Evolutionary conservation across 495 filamentous ascomycete genomes (phyloP).

Genomic region (Penicillium tannophilum): DNA sequence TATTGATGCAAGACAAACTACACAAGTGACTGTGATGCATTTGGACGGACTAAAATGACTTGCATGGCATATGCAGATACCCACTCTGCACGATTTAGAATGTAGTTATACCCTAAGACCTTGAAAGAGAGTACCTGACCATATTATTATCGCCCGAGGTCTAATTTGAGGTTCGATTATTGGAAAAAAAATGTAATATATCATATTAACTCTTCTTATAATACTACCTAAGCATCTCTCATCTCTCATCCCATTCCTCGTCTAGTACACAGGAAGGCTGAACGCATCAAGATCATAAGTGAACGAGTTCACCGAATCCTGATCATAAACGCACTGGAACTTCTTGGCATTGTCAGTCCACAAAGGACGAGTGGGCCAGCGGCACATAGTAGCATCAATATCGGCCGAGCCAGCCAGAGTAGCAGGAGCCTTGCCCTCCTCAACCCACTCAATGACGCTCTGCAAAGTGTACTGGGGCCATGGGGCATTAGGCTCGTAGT

Average conservation of each 20-base stretch:
- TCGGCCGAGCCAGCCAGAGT: conserved; percentile 21
- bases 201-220: too few species aligned
- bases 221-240: too few species aligned
- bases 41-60: background rate
- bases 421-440: conserved; percentile 43
- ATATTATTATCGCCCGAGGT: too few species aligned
- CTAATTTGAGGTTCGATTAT: too few species aligned
- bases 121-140: too few species aligned
- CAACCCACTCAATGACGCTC: conserved; percentile 53
- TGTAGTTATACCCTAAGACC: too few species aligned
- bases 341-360: conserved; percentile 32
- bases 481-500: conserved; percentile 41
- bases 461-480: conserved; percentile 48
- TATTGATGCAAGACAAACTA: background rate
- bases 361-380: conserved; percentile 47
- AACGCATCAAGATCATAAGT: conserved; percentile 33
- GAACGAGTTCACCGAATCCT: conserved; percentile 40
- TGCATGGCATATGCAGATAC: background rate
- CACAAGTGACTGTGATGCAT: background rate
- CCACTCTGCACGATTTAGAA: too few species aligned
- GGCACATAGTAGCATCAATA: conserved; percentile 40
- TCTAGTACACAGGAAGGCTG: conserved; percentile 27
- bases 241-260: too few species aligned
- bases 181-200: too few species aligned
- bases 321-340: conserved; percentile 44